A percentile compares a stretch with the other conserved stretches of the same genome.
These are phyloP conservation scores for Alloteropsis semialata DNA, from an alignment of 176 grass and related monocot genomes.

Conservation along the genomic window DNA sequence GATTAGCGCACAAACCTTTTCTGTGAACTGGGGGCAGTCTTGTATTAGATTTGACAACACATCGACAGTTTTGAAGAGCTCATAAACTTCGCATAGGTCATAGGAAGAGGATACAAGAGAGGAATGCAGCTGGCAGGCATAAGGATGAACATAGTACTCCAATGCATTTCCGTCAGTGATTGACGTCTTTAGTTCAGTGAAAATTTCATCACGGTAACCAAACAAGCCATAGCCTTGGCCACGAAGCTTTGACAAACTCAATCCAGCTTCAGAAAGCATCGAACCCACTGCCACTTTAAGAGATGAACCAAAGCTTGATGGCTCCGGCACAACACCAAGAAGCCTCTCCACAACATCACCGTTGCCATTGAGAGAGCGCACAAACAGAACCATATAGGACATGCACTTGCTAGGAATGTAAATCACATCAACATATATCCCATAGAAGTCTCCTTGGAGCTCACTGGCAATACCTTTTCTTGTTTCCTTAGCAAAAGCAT, in stretches of 20 bases:
- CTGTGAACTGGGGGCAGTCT: not conserved
- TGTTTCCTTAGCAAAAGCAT: conserved; percentile 8
- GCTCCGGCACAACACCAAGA: conserved; percentile 23
- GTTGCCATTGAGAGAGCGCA: conserved; percentile 16
- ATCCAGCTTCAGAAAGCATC: conserved; percentile 32
- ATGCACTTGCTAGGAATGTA: not conserved
- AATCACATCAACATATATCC: conserved; percentile 11
- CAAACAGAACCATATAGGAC: conserved; percentile 15
- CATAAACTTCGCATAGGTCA: not conserved
- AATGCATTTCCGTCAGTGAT: not conserved
- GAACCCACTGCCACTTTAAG: not conserved
- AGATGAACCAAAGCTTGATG: not conserved
- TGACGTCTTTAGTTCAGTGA: not conserved
- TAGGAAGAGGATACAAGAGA: not conserved
- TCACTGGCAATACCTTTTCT: conserved; percentile 30
- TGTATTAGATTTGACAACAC: conserved; percentile 17
- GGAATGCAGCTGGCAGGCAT: not conserved
- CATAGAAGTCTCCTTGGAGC: conserved; percentile 29
- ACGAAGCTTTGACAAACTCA: conserved; percentile 17
- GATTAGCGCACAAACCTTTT: conserved; percentile 15
- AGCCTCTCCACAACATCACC: conserved; percentile 31
- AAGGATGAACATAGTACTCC: conserved; percentile 11
- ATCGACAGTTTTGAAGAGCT: conserved; percentile 1
- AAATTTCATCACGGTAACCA: not conserved
- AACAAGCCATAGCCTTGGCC: conserved; percentile 21